These are phyloP conservation scores for Thamnidium elegans DNA, from an alignment of 192 early-diverging fungal species.

Conservation along the genomic window DNA sequence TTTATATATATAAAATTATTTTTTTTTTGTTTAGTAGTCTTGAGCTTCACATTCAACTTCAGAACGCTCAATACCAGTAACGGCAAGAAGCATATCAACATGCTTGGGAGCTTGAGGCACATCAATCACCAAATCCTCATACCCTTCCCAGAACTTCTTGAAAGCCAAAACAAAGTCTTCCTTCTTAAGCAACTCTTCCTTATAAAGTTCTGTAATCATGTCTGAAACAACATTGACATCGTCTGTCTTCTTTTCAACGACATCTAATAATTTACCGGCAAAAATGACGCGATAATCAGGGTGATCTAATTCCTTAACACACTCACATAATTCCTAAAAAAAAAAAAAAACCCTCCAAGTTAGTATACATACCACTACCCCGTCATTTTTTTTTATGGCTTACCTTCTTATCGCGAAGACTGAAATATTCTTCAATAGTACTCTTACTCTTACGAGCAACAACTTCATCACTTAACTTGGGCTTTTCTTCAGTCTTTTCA, in stretches of 20 bases:
- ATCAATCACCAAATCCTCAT: slow-evolving; percentile 39
- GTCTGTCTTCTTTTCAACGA: slow-evolving; percentile 26
- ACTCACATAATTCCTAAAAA: slow-evolving; percentile 22
- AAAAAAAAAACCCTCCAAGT: no score
- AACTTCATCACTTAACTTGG: slow-evolving; percentile 20
- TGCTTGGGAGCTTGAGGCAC: slow-evolving; percentile 37
- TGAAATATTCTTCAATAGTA: slow-evolving; percentile 35
- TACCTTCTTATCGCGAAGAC: slow-evolving; percentile 35
- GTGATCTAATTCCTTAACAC: slow-evolving; percentile 25
- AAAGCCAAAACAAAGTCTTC: slow-evolving; percentile 22
- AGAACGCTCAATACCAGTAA: slow-evolving; percentile 10
- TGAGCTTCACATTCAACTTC: no score
- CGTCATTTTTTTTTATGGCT: not conserved
- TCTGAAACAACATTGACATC: slow-evolving; percentile 24
- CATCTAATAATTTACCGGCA: slow-evolving; percentile 21
- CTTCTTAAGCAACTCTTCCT: slow-evolving; percentile 20
- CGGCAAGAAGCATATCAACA: slow-evolving; percentile 25
- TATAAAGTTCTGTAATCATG: slow-evolving; percentile 18
- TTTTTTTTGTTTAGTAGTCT: no score
- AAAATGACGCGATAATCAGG: slow-evolving; percentile 16
- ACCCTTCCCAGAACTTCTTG: slow-evolving; percentile 30
- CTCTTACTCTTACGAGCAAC: slow-evolving; percentile 28
- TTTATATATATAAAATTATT: no score
- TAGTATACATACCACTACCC: not conserved
- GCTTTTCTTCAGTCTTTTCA: slow-evolving; percentile 11